A percentile compares a stretch with the other conserved stretches of the same genome.
Evolutionary conservation across 768 basidiomycete species (phyloP).

Genomic region (Leccinum sublutescens): DNA sequence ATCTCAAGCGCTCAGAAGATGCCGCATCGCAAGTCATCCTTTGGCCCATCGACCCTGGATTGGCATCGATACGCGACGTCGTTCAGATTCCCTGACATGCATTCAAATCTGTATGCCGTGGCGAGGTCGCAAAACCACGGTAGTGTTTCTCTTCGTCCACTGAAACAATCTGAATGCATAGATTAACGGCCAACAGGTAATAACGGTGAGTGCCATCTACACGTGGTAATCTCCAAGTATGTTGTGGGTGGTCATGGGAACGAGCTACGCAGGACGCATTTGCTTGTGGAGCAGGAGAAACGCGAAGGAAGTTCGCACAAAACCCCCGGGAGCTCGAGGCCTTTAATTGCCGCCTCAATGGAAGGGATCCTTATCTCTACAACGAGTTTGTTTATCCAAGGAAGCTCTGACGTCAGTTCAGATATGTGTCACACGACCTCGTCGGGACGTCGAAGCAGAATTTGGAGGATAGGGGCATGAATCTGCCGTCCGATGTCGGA

Average conservation of each 20-base stretch:
- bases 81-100: neutral
- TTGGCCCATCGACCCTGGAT: neutral
- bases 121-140: neutral
- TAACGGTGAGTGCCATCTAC: neutral
- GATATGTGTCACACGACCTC: neutral
- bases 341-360: neutral
- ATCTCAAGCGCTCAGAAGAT: neutral
- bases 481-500: neutral
- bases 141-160: slow-evolving; percentile 1
- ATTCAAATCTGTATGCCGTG: neutral
- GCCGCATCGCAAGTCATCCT: neutral
- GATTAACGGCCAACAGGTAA: neutral
- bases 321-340: neutral
- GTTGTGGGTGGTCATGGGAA: neutral
- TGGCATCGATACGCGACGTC: neutral
- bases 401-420: neutral
- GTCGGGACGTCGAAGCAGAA: neutral
- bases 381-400: neutral
- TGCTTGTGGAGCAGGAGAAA: neutral
- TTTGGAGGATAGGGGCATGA: neutral
- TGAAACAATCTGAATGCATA: neutral
- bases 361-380: neutral
- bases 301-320: slow-evolving; percentile 2
- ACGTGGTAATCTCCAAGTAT: neutral
- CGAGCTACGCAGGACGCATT: neutral